phyloP scores from a whole-genome alignment of 441 rosid species.

The Cnidoscolus chayamansa region DNA sequence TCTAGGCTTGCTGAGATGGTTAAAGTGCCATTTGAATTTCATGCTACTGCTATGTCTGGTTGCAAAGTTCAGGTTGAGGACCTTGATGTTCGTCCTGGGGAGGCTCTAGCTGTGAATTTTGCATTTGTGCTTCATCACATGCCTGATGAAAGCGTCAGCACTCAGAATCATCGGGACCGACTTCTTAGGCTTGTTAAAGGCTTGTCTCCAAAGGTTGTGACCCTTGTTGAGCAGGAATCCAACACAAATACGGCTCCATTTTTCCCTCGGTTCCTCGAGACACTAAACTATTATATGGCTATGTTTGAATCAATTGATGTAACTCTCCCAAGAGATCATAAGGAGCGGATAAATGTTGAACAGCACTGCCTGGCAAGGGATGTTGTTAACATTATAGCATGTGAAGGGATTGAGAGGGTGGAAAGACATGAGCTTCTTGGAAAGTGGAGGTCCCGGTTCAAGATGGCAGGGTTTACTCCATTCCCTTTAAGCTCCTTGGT shows the following conservation, averaged over 20 bases:
- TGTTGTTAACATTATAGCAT: slow-evolving; percentile 79
- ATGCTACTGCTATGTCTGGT: slow-evolving; percentile 50
- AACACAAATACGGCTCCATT: slow-evolving; percentile 87
- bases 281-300: slow-evolving; percentile 67
- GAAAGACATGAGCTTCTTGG: slow-evolving; percentile 80
- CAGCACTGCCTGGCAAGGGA: slow-evolving; percentile 89
- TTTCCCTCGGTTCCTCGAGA: slow-evolving; percentile 72
- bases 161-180: slow-evolving; percentile 70
- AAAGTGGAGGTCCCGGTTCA: slow-evolving; percentile 74
- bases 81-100: slow-evolving; percentile 49
- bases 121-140: slow-evolving; percentile 80
- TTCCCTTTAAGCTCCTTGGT: slow-evolving; percentile 72
- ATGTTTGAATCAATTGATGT: slow-evolving; percentile 87
- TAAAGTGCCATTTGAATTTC: slow-evolving; percentile 74
- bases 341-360: slow-evolving; percentile 75
- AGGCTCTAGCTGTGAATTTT: slow-evolving; percentile 75
- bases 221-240: slow-evolving; percentile 89
- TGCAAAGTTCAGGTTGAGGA: slow-evolving; percentile 45
- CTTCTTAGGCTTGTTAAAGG: slow-evolving; percentile 66
- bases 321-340: slow-evolving; percentile 59
- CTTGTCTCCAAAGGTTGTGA: slow-evolving; percentile 72
- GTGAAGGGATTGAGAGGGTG: slow-evolving; percentile 80
- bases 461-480: slow-evolving; percentile 71
- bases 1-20: slow-evolving; percentile 56
- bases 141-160: slow-evolving; percentile 90